phyloP scores from a whole-genome alignment of 495 filamentous ascomycete species.

The Amniculicola lignicola region DNA sequence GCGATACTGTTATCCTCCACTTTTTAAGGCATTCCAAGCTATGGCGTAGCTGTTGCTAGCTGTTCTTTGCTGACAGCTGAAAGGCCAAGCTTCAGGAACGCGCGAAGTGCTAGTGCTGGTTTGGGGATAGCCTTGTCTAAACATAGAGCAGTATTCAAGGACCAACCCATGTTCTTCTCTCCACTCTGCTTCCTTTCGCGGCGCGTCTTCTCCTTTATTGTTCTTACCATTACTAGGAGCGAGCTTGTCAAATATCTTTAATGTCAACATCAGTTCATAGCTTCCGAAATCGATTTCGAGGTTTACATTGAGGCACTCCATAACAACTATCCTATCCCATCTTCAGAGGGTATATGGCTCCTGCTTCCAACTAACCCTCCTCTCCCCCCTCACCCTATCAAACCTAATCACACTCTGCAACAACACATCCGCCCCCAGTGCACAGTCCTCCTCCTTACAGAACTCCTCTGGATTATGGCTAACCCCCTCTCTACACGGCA shows the following conservation, averaged over 20 bases:
- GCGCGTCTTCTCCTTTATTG: too few species aligned
- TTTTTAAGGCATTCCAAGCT: neutral
- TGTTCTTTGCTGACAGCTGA: constrained; percentile 7
- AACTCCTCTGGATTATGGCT: constrained; percentile 65
- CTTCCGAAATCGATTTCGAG: too few species aligned
- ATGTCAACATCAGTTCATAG: too few species aligned
- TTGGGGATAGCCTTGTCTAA: too few species aligned
- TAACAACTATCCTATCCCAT: too few species aligned
- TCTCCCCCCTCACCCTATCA: constrained; percentile 46
- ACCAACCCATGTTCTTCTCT: too few species aligned
- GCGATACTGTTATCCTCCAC: neutral
- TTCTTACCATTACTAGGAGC: too few species aligned
- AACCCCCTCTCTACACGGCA: constrained; percentile 62
- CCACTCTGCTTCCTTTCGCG: too few species aligned
- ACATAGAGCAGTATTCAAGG: too few species aligned
- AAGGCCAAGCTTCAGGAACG: constrained; percentile 2
- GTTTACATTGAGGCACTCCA: too few species aligned
- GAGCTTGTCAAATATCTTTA: too few species aligned
- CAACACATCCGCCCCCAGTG: constrained; percentile 61
- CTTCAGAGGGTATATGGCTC: constrained; percentile 22
- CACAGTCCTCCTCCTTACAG: constrained; percentile 59
- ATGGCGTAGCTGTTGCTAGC: neutral
- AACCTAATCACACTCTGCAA: constrained; percentile 59
- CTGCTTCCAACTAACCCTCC: constrained; percentile 12
- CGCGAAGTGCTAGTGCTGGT: too few species aligned